phyloP scores from a whole-genome alignment of 495 filamentous ascomycete genomes.

The Polyplosphaeria fusca region DNA sequence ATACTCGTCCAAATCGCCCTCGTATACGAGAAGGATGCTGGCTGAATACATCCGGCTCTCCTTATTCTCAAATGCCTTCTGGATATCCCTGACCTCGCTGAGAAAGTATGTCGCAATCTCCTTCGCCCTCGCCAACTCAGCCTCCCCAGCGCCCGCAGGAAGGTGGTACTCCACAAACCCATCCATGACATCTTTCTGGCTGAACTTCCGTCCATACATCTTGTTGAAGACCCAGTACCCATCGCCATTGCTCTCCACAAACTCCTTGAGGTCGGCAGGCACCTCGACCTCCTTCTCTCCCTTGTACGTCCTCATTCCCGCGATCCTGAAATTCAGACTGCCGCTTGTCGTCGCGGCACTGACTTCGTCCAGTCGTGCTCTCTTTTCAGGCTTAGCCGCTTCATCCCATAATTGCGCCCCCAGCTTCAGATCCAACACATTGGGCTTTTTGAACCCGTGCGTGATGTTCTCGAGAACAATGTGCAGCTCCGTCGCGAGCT shows the following conservation, averaged over 20 bases:
- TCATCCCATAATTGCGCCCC: conserved; percentile 84
- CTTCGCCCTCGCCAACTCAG: conserved; percentile 46
- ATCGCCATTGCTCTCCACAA: conserved; percentile 45
- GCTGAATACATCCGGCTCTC: conserved; percentile 95
- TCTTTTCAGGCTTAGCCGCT: conserved; percentile 72
- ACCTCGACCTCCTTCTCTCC: conserved; percentile 51
- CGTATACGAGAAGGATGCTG: conserved; percentile 86
- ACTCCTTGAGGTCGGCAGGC: conserved; percentile 44
- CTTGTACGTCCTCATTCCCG: conserved; percentile 90
- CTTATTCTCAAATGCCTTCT: conserved; percentile 62
- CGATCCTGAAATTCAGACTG: conserved; percentile 79
- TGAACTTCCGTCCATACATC: conserved; percentile 77
- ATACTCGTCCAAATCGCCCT: conserved; percentile 69
- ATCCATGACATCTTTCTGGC: conserved; percentile 63
- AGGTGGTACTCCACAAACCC: conserved; percentile 76
- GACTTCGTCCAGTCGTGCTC: conserved; percentile 73
- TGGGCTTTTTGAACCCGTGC: conserved; percentile 75
- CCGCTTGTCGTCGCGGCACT: conserved; percentile 74
- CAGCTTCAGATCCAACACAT: conserved; percentile 93
- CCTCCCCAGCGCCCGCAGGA: conserved; percentile 35
- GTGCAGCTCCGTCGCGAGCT: conserved; percentile 63
- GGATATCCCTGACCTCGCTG: conserved; percentile 62
- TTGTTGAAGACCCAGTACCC: conserved; percentile 81
- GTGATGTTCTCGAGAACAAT: conserved; percentile 88
- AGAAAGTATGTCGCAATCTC: conserved; percentile 62